These are phyloP conservation scores for Auricularia heimuer DNA, from an alignment of 768 basidiomycete genomes.

Conservation along the genomic window DNA sequence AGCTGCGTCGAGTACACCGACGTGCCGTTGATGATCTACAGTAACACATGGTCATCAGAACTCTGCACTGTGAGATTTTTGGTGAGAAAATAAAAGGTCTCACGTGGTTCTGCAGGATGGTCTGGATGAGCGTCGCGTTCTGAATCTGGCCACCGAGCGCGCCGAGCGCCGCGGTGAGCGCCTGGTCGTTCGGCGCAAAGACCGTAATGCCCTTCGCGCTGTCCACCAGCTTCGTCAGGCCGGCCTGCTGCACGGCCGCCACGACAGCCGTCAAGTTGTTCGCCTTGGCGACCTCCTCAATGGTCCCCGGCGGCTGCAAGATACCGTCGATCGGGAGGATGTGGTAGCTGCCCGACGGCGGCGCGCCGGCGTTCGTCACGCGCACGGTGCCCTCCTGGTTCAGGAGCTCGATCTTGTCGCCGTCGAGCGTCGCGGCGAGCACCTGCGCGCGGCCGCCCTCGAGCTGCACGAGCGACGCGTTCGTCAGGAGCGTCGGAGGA, in stretches of 20 bases:
- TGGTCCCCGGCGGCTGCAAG: slow-evolving; percentile 40
- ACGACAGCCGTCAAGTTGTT: slow-evolving; percentile 35
- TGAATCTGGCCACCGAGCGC: slow-evolving; percentile 23
- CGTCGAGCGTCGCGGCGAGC: slow-evolving; percentile 34
- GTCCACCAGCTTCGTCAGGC: slow-evolving; percentile 30
- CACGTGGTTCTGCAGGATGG: slow-evolving; percentile 53
- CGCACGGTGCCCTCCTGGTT: slow-evolving; percentile 38
- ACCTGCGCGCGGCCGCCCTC: slow-evolving; percentile 54
- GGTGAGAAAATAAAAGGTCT: slow-evolving; percentile 9
- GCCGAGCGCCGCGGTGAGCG: slow-evolving; percentile 30
- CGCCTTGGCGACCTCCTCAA: slow-evolving; percentile 32
- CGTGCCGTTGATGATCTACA: slow-evolving; percentile 56
- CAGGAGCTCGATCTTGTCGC: slow-evolving; percentile 34
- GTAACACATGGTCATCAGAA: background rate
- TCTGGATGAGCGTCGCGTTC: slow-evolving; percentile 37
- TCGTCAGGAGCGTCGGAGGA: slow-evolving; percentile 55
- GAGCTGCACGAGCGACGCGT: slow-evolving; percentile 36
- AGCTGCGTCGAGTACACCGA: slow-evolving; percentile 52
- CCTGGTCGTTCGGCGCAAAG: slow-evolving; percentile 53
- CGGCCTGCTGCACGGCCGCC: slow-evolving; percentile 20
- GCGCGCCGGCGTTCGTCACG: slow-evolving; percentile 28
- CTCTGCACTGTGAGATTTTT: too few species aligned
- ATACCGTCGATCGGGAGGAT: slow-evolving; percentile 43
- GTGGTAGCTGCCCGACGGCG: slow-evolving; percentile 28
- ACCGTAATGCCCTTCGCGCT: slow-evolving; percentile 47